Base-by-base conservation (phyloP, 495 filamentous ascomycete species). In the Neurospora sp. region DNA sequence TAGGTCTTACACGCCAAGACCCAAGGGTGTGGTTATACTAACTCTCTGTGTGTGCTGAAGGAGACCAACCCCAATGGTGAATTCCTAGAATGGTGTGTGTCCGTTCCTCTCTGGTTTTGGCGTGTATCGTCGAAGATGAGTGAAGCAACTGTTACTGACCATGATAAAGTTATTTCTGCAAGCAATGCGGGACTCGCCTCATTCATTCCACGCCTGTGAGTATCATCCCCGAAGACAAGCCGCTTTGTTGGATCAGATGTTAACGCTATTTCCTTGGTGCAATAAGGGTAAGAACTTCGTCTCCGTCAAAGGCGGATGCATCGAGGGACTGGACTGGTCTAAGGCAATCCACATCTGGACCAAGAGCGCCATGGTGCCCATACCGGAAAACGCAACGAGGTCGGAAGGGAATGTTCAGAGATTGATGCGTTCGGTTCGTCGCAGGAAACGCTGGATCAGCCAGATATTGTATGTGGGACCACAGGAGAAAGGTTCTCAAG, bases 281-380 rank as follows among this genome's bases (percentile, higher is more conserved):
- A 21, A 37, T 4, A 85, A 85, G 84, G 84, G 85, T 54, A 84
- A 85, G 45, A 81, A 85, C 59, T 85, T 86, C 34, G 82, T 89
- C 38, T 86, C 84, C 69, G 85, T 91, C 31, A 91, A 91, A 72
- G 88, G 88, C 2, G 89, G 88, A 28, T 91, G 89, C 73, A 81
- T 92, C 70, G 85, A 88, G 39, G 87, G 82, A 4, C 78, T 91
- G 40, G 86, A 89, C 76, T 87, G 89, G 87, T 81, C 75, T 6
- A 75, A 75, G 5, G 88, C 88, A 13, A 85, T 85, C 59, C 89
- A 91, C 81, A 88, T 91, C 66, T 91, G 89, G 78, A 88, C 86
- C 13, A 85, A 88, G 75, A 82, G 85, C 39, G 89, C 89, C 70
- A 87, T 91, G 83, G 82, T 90, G 3, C 86, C 88, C 21, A 90